Conservation (phyloP, 2,329 filamentous ascomycete genomes). For the Trichophyton verrucosum region DNA sequence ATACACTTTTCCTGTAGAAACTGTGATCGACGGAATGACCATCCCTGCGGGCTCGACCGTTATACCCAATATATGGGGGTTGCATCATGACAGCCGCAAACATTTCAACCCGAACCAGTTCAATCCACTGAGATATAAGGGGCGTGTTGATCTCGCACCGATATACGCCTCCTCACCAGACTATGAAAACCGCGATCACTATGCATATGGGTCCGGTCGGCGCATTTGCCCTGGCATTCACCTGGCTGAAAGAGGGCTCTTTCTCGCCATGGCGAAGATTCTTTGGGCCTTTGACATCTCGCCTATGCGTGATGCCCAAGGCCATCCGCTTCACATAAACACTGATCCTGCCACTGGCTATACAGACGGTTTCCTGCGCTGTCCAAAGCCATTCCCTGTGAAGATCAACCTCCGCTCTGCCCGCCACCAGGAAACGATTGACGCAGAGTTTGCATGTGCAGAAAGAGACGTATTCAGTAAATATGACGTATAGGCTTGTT, state of each 20-base stretch:
- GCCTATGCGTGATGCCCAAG: not conserved
- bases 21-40: constrained; percentile 38
- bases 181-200: constrained; percentile 30
- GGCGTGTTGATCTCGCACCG: constrained; percentile 19
- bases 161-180: constrained; percentile 21
- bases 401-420: not conserved
- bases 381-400: not conserved
- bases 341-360: not conserved
- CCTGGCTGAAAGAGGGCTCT: constrained; percentile 40
- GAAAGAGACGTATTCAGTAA: not conserved
- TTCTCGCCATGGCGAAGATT: constrained; percentile 36
- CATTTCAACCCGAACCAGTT: constrained; percentile 26
- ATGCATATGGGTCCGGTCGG: constrained; percentile 20
- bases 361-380: not conserved
- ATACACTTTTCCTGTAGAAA: constrained; percentile 11
- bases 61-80: constrained; percentile 39
- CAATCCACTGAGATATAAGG: constrained; percentile 21
- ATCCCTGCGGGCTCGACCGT: constrained; percentile 37
- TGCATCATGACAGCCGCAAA: constrained; percentile 37
- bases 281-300: constrained; percentile 37
- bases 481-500: not conserved
- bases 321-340: not conserved
- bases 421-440: not conserved
- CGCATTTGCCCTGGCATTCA: constrained; percentile 31
- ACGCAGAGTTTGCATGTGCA: not conserved